Evolutionary conservation across 305 asterid genomes (phyloP), one percentile per base, ranked within the genome.

Genomic region (Fraxinus paxiana): DNA sequence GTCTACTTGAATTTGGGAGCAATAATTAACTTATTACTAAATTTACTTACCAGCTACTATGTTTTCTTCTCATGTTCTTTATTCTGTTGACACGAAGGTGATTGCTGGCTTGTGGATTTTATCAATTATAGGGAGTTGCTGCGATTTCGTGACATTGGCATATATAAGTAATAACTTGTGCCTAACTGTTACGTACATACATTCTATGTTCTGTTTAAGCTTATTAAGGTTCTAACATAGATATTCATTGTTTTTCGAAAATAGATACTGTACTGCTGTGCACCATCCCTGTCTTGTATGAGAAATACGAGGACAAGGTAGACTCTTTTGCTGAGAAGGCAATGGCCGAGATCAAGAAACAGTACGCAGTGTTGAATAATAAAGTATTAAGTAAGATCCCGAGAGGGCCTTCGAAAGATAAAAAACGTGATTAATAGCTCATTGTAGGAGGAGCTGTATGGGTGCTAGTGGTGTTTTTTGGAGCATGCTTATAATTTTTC

Each of bases 381-480:
- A 92, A 86, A 72, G 94, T 95, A 15, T 76, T 95, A 78, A 88
- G 98, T 87, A 93, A 91, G 89, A 90, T 95, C 73, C 98, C 98
- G 0, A 85, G 94, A 76, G 94, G 92, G 2, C 93, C 92, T 1
- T 9, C 85, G 84, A 91, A 89, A 79, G 84, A 83, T 46, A 92
- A 87, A 65, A 93, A 91, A 88, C 73, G 24, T 17, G 91, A 80
- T 15, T 89, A 82, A 85, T 76, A 24, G 22, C 35, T 6, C 5
- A 3, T 17, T 18, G 7, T 6, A 59, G 30, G 24, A 3, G 28
- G 24, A 3, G 28, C 4, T 12, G 70, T 28, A 59, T 65, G 73
- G 34, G 17, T 13, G 35, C 33, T 65, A 31, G 18, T 24, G 73
- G 33, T 65, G 30, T 65, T 2, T 65, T 65, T 65, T 8, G 17